Conservation (phyloP, 2,329 filamentous ascomycete species). For the Calonectria montana region DNA sequence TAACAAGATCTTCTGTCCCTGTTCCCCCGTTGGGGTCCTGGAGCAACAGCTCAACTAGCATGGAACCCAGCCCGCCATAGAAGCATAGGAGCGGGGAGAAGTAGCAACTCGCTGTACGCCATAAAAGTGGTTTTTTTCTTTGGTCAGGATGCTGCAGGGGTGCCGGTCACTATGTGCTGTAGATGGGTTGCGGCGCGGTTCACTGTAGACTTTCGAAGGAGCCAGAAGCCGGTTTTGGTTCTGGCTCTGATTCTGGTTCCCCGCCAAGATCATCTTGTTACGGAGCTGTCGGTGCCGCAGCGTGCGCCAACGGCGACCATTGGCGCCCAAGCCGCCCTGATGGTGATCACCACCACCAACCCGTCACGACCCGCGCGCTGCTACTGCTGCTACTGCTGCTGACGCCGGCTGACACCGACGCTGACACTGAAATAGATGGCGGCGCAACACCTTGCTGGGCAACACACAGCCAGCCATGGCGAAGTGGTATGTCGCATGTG, state of each 20-base stretch:
- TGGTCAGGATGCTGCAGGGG: slow-evolving; percentile 12
- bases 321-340: slow-evolving; percentile 26
- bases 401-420: slow-evolving; percentile 38
- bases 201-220: slow-evolving; percentile 3
- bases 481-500: slow-evolving; percentile 16
- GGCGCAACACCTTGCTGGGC: slow-evolving; percentile 27
- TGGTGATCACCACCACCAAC: slow-evolving; percentile 30
- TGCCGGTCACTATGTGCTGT: not conserved
- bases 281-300: slow-evolving; percentile 6
- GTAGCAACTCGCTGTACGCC: slow-evolving; percentile 1
- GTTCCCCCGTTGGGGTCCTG: slow-evolving; percentile 10
- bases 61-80: not conserved
- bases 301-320: slow-evolving; percentile 19
- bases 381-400: slow-evolving; percentile 14
- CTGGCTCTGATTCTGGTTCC: slow-evolving; percentile 6
- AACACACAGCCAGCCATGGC: slow-evolving; percentile 15
- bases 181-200: slow-evolving; percentile 2
- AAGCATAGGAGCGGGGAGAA: slow-evolving; percentile 5
- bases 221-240: not conserved
- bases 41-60: not conserved
- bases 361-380: slow-evolving; percentile 21
- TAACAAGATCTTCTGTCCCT: not conserved
- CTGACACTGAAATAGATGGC: slow-evolving; percentile 32
- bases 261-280: not conserved
- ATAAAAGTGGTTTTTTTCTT: slow-evolving; percentile 6